These are phyloP conservation scores for Chalciporus chontae DNA, from an alignment of 768 basidiomycete genomes.

Conservation along the genomic window DNA sequence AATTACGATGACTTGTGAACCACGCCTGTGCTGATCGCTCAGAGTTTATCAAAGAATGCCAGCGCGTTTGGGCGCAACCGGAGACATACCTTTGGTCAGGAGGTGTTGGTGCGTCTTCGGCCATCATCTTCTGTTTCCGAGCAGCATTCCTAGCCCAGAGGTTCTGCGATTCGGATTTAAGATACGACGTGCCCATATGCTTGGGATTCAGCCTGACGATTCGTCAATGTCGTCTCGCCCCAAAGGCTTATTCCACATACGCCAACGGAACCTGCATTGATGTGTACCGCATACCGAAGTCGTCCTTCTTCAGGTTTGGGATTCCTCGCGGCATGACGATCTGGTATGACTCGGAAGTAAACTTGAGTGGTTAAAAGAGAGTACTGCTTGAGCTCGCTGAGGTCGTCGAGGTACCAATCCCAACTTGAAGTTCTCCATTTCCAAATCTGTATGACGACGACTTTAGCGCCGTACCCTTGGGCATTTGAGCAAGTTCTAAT, in stretches of 20 bases:
- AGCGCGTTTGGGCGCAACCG: constrained; percentile 4
- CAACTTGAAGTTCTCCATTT: neutral
- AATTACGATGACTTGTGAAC: constrained; percentile 74
- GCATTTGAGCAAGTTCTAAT: neutral
- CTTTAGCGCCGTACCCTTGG: neutral
- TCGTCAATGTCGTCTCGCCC: constrained; percentile 11
- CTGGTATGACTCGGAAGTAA: neutral
- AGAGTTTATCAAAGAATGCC: constrained; percentile 25
- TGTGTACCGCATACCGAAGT: constrained; percentile 78
- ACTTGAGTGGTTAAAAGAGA: neutral
- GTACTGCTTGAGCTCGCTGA: neutral
- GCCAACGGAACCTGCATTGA: constrained; percentile 76
- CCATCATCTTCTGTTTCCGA: constrained; percentile 45
- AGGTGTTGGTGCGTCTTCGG: constrained; percentile 36
- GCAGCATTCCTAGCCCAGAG: constrained; percentile 69
- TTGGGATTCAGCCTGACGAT: constrained; percentile 68
- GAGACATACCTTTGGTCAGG: constrained; percentile 46
- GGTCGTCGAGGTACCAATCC: neutral
- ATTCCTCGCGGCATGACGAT: constrained; percentile 73
- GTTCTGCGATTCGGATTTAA: constrained; percentile 72
- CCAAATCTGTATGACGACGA: constrained; percentile 8
- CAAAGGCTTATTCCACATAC: constrained; percentile 36
- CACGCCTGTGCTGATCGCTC: constrained; percentile 49
- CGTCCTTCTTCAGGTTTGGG: constrained; percentile 77
- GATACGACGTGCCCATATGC: constrained; percentile 71